These are phyloP conservation scores for Botryotinia calthae DNA, from an alignment of 2,329 filamentous ascomycete genomes.

Conservation along the genomic window DNA sequence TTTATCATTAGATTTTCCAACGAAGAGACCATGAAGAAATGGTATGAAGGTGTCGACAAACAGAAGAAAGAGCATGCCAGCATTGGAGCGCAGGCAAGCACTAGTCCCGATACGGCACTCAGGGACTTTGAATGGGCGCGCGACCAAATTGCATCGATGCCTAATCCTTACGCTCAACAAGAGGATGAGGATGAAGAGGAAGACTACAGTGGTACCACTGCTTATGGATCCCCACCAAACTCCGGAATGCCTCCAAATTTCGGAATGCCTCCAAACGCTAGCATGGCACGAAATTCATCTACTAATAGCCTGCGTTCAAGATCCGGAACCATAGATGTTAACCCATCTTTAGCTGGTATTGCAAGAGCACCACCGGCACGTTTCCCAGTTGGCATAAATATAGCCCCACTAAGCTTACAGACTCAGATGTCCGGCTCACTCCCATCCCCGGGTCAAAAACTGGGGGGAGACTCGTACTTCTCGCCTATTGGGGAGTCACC, in stretches of 20 bases:
- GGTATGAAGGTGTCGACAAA: slow-evolving; percentile 74
- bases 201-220: slow-evolving; percentile 42
- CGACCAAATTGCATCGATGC: slow-evolving; percentile 61
- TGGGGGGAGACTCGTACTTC: slow-evolving; percentile 75
- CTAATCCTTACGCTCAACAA: slow-evolving; percentile 76
- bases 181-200: slow-evolving; percentile 63
- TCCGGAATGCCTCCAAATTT: slow-evolving; percentile 30
- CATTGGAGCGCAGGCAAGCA: slow-evolving; percentile 49
- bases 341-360: slow-evolving; percentile 55
- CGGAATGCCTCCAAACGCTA: slow-evolving; percentile 44
- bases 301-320: slow-evolving; percentile 72
- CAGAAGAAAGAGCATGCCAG: slow-evolving; percentile 65
- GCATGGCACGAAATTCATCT: slow-evolving; percentile 66
- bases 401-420: slow-evolving; percentile 66
- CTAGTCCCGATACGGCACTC: slow-evolving; percentile 39
- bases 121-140: slow-evolving; percentile 81
- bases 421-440: slow-evolving; percentile 45
- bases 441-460: slow-evolving; percentile 39
- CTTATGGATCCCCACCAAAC: slow-evolving; percentile 40
- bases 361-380: slow-evolving; percentile 63
- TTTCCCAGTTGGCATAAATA: slow-evolving; percentile 53
- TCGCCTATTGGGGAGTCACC: slow-evolving; percentile 82
- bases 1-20: slow-evolving; percentile 92
- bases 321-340: slow-evolving; percentile 71
- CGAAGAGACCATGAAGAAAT: slow-evolving; percentile 91